Evolutionary conservation across 768 basidiomycete species (phyloP).

Genomic region (Pisolithus tinctorius): DNA sequence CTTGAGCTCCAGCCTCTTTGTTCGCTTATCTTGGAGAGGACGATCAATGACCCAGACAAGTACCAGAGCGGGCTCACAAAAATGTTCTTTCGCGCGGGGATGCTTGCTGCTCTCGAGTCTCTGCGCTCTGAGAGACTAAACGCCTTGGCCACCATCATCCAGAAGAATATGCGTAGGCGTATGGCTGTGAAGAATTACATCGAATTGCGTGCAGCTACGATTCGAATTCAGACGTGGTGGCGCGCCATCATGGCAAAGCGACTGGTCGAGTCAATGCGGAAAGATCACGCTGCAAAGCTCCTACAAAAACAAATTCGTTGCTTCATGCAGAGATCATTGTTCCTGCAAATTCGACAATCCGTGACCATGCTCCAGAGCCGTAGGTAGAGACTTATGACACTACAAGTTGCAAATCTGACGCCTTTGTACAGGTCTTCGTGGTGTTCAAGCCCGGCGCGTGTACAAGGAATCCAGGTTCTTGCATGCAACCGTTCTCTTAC

Average conservation of each 20-base stretch:
- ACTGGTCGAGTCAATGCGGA: constrained; percentile 63
- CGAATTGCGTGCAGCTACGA: constrained; percentile 60
- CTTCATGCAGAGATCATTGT: constrained; percentile 67
- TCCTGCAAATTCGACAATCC: constrained; percentile 53
- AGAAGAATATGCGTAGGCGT: constrained; percentile 91
- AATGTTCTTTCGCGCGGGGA: constrained; percentile 98
- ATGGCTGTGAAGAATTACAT: constrained; percentile 81
- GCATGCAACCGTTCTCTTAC: constrained; percentile 66
- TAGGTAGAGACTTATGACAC: constrained; percentile 36
- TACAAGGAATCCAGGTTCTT: constrained; percentile 50
- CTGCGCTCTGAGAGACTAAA: constrained; percentile 85
- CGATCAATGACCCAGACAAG: constrained; percentile 91
- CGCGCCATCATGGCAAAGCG: constrained; percentile 74
- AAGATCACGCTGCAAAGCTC: constrained; percentile 66
- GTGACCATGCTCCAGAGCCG: constrained; percentile 79
- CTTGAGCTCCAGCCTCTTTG: constrained; percentile 79
- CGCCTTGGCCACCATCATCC: constrained; percentile 87
- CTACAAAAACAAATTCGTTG: constrained; percentile 70
- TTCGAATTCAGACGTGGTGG: constrained; percentile 93
- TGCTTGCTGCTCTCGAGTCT: constrained; percentile 93
- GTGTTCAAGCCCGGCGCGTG: constrained; percentile 56
- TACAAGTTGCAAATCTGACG: constrained; percentile 5
- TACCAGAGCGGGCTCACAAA: constrained; percentile 96
- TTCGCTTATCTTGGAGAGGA: constrained; percentile 73
- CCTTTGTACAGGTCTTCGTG: constrained; percentile 56